Evolutionary conservation across 23 red algal species (phyloP), one percentile per base, ranked within the genome.

Genomic region (Gracilaria domingensis): DNA sequence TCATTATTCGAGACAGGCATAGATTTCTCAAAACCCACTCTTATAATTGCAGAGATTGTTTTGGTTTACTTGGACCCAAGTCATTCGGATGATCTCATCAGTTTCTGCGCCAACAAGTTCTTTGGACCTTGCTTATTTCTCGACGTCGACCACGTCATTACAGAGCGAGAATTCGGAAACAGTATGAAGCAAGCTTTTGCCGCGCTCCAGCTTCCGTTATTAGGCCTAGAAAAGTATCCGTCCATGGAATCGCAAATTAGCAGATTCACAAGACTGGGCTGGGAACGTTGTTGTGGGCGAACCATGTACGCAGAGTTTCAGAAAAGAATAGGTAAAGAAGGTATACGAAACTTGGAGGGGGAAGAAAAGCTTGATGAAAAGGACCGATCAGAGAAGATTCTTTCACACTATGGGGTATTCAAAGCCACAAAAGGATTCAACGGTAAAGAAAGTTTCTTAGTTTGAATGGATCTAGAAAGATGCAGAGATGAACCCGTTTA

Each of bases 21-120:
- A 4, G 59, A 62, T 62, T 62, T 62, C 59, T 62, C 59, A 30
- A 62, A 29, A 62, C 59, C 59, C 4, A 62, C 59, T 62, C 23
- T 62, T 24, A 62, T 62, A 29, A 4, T 62, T 62, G 59, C 59
- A 26, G 59, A 62, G 24, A 29, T 62, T 62, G 59, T 29, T 4
- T 18, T 62, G 59, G 59, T 62, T 30, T 62, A 62, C 59, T 29
- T 62, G 59, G 59, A 62, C 4, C 59, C 59, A 62, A 62, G 8
- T 18, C 59, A 29, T 29, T 62, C 24, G 24, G 59, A 62, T 62
- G 59, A 29, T 62, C 4, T 62, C 26, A 29, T 62, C 59, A 62
- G 24, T 2, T 62, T 62, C 12, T 62, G 29, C 24, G 59, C 59
- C 29, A 24, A 62, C 29, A 62, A 11, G 59, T 62, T 62, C 29